Base-by-base conservation (phyloP, 768 basidiomycete genomes). In the Russula ochroleuca region DNA sequence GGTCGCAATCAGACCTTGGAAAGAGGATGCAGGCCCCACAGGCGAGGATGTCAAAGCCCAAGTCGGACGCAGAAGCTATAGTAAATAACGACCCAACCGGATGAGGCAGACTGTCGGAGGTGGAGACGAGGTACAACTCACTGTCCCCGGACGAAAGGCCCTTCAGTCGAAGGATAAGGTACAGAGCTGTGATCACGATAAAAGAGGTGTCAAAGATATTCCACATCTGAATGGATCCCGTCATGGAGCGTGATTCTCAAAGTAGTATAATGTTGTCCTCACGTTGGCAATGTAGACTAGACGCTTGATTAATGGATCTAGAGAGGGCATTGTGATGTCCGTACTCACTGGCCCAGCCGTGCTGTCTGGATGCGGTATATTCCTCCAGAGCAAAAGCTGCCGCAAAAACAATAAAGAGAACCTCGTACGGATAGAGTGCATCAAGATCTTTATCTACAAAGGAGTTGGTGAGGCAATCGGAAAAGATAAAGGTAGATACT, bases 1-100 rank as follows among this genome's bases (percentile, higher is more conserved):
- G 40, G n/a, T 64, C 41, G 17, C 17, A 14, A 57, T 66, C 75
- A 33, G 68, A 87, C 85, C 92, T 82, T 23, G 93, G 93, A 70
- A 94, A 88, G 28, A 95, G 79, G 57, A 94, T 85, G 70, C 91
- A 94, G 2, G 87, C 92, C 9, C 87, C 89, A 69, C 90, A 93
- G 3, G 93, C 80, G 56, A 96, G 80, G 37, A 94, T 79, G 69
- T 95, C 92, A 69, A 95, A 94, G 1, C 88, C 86, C 69, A 88
- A 73, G 33, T 80, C 79, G 4, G 90, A 90, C 0, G 79, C 23
- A 59, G 38, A 59, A 37, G 14, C 58, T 59, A 61, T 28, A 0
- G 21, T 51, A 19, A 40, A 41, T 35, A 21, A 40, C 25, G 10
- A 9, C 7, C 35, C 51, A 47, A 38, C 48, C 28, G 2, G 21